Evolutionary conservation across 768 basidiomycete species (phyloP).

Genomic region (Mycena latifolia): DNA sequence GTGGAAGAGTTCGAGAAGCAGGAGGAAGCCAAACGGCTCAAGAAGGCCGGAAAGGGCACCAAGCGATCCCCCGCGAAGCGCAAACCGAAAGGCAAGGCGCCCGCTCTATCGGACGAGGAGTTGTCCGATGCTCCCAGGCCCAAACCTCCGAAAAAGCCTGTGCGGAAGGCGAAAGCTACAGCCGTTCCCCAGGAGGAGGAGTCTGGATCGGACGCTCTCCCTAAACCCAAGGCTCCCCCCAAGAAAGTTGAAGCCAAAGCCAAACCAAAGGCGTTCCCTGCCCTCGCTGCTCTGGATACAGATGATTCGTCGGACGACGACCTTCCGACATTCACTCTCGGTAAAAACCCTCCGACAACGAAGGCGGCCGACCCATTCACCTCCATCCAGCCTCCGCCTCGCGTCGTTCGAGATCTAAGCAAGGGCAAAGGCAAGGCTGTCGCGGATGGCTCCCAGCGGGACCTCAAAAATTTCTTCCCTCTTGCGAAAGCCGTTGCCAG

Average conservation of each 20-base stretch:
- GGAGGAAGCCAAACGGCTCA: conserved; percentile 60
- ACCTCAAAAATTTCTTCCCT: conserved; percentile 36
- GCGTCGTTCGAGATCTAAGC: conserved; percentile 37
- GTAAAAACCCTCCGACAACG: not conserved
- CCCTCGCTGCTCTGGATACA: not conserved
- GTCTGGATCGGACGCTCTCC: conserved; percentile 10
- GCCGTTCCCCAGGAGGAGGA: conserved; percentile 8
- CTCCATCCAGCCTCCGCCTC: not conserved
- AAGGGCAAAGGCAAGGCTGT: conserved; percentile 31
- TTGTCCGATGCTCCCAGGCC: conserved; percentile 1
- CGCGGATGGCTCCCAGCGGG: conserved; percentile 8
- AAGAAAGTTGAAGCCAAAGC: not conserved
- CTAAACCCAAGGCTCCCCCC: not conserved
- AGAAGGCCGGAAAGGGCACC: conserved; percentile 60
- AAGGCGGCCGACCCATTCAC: conserved; percentile 4
- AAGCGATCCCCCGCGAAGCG: conserved; percentile 30
- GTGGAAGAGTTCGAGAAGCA: conserved; percentile 70
- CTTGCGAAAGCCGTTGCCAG: conserved; percentile 26
- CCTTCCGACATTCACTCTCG: conserved; percentile 17
- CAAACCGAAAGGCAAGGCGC: conserved; percentile 28
- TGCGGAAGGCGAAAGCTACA: conserved; percentile 4
- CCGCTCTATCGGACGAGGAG: conserved; percentile 3
- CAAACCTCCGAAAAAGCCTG: conserved; percentile 20
- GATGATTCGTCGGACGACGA: conserved; percentile 25
- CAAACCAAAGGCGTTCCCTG: not conserved